A percentile compares a stretch with the other conserved stretches of the same genome.
Conservation (phyloP, 208 protist species). For the Blechomonas ayalai region DNA sequence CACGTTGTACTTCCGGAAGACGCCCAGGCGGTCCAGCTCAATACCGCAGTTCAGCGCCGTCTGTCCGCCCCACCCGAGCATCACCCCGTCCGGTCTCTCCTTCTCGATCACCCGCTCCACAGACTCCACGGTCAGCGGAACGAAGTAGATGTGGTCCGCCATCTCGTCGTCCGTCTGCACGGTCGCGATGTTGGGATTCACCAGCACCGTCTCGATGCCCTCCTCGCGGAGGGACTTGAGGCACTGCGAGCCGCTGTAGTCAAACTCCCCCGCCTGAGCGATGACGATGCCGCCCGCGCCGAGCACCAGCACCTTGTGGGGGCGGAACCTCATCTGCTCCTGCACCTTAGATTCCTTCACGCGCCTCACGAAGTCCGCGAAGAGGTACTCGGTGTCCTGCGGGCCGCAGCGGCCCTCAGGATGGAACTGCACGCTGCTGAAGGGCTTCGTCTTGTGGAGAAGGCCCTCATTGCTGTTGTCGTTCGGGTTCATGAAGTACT, state of each 20-base stretch:
- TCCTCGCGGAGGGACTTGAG: slow-evolving; percentile 99
- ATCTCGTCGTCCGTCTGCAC: slow-evolving; percentile 96
- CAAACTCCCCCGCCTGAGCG: slow-evolving; percentile 99
- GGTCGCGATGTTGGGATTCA: slow-evolving; percentile 99
- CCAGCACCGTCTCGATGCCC: slow-evolving; percentile 94
- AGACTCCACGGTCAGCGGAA: slow-evolving; percentile 91
- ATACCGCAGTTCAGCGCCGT: slow-evolving; percentile 98
- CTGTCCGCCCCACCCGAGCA: slow-evolving; percentile 97
- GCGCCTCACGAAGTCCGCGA: slow-evolving; percentile 92
- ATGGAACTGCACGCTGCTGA: slow-evolving; percentile 98
- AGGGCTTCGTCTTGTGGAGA: slow-evolving; percentile 92
- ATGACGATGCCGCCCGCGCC: slow-evolving; percentile 96
- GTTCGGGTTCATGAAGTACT: slow-evolving; percentile 97
- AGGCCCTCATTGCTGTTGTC: slow-evolving; percentile 97
- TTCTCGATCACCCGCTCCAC: slow-evolving; percentile 94
- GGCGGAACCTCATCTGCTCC: slow-evolving; percentile 65
- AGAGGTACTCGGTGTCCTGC: slow-evolving; percentile 97
- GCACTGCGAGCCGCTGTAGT: slow-evolving; percentile 98
- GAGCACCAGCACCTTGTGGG: slow-evolving; percentile 90
- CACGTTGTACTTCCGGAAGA: slow-evolving; percentile 92
- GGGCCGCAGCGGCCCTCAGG: slow-evolving; percentile 96
- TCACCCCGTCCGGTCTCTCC: slow-evolving; percentile 93
- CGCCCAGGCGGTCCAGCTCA: slow-evolving; percentile 86
- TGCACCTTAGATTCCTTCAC: slow-evolving; percentile 72
- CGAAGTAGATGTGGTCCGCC: slow-evolving; percentile 97